These are phyloP conservation scores for Lyophyllum atratum DNA, from an alignment of 768 basidiomycete species.

Conservation along the genomic window DNA sequence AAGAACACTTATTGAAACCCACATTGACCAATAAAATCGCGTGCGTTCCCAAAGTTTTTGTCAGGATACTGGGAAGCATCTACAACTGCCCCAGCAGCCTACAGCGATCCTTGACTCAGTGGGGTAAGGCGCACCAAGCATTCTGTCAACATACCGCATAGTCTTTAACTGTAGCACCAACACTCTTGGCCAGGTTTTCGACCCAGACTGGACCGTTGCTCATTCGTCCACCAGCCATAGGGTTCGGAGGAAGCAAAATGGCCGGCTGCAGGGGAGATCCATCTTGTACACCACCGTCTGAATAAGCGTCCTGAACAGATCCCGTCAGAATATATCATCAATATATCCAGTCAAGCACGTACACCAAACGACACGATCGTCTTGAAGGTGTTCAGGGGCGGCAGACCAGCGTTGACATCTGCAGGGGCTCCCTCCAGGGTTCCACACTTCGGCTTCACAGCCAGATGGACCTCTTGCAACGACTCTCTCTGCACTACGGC, in stretches of 20 bases:
- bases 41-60: slow-evolving; percentile 1
- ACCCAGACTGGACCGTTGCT: slow-evolving; percentile 56
- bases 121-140: neutral
- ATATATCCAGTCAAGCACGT: slow-evolving; percentile 10
- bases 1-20: neutral
- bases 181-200: slow-evolving; percentile 42
- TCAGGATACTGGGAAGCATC: slow-evolving; percentile 26
- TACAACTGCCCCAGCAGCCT: slow-evolving; percentile 31
- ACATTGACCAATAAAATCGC: slow-evolving; percentile 31
- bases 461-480: slow-evolving; percentile 32
- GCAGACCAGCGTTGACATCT: slow-evolving; percentile 49
- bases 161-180: slow-evolving; percentile 45
- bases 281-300: slow-evolving; percentile 40
- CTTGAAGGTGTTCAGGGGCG: slow-evolving; percentile 33
- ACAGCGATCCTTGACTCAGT: neutral
- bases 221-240: slow-evolving; percentile 49
- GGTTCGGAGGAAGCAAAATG: slow-evolving; percentile 41
- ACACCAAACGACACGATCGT: slow-evolving; percentile 58
- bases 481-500: slow-evolving; percentile 12
- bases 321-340: slow-evolving; percentile 16
- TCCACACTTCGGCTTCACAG: slow-evolving; percentile 49
- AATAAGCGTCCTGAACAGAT: slow-evolving; percentile 34
- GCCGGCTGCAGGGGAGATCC: slow-evolving; percentile 44
- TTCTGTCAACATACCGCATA: slow-evolving; percentile 43
- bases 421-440: slow-evolving; percentile 33